A percentile compares a stretch with the other conserved stretches of the same genome.
Conservation (phyloP, 2,329 filamentous ascomycete genomes). For the Emericellopsis atlantica region DNA sequence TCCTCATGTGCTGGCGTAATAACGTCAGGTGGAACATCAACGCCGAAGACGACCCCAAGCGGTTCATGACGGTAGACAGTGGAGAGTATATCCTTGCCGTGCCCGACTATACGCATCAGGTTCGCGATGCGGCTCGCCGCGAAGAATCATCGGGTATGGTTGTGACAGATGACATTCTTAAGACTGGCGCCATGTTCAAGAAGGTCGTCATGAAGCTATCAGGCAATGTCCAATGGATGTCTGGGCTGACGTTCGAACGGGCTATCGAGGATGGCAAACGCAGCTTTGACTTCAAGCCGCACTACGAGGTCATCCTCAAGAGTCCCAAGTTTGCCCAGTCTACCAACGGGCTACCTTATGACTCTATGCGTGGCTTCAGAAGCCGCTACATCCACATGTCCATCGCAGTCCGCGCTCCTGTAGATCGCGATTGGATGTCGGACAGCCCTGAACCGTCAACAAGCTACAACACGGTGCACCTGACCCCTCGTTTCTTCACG, state of each 20-base stretch:
- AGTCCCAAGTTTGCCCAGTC: conserved; percentile 62
- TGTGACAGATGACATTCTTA: conserved; percentile 50
- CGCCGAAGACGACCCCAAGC: conserved; percentile 73
- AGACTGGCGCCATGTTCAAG: conserved; percentile 76
- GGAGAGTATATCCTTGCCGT: conserved; percentile 91
- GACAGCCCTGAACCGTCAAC: conserved; percentile 62
- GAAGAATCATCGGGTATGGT: conserved; percentile 45
- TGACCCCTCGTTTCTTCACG: conserved; percentile 92
- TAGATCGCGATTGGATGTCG: conserved; percentile 75
- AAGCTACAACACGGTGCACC: conserved; percentile 93
- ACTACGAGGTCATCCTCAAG: conserved; percentile 83
- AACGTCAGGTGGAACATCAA: conserved; percentile 83
- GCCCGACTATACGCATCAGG: conserved; percentile 84
- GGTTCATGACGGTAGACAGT: conserved; percentile 92
- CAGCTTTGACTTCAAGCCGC: conserved; percentile 80
- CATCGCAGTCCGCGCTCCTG: conserved; percentile 76
- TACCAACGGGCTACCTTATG: conserved; percentile 50
- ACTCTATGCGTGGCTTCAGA: conserved; percentile 93
- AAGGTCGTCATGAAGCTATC: conserved; percentile 99
- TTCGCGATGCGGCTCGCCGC: conserved; percentile 47
- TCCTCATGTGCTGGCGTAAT: conserved; percentile 97
- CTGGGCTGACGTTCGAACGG: conserved; percentile 84
- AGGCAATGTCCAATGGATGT: conserved; percentile 86
- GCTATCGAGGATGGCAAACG: conserved; percentile 60
- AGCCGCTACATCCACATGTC: conserved; percentile 96